phyloP scores from a whole-genome alignment of 768 basidiomycete genomes.

The Mycena alexandri region DNA sequence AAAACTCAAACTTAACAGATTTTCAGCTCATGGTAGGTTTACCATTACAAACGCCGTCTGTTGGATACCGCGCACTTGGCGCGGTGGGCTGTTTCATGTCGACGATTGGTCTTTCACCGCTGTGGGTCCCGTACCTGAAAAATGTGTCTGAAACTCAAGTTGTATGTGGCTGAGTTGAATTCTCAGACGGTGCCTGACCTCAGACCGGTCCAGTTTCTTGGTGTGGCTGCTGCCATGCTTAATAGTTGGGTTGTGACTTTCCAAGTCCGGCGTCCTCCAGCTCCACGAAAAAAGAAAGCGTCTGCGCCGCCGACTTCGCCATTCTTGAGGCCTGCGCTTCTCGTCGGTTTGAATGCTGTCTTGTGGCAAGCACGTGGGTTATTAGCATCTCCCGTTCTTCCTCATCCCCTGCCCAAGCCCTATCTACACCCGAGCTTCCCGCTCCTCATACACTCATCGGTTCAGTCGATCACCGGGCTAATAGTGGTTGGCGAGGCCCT shows the following conservation, averaged over 20 bases:
- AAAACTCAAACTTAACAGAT: slow-evolving; percentile 6
- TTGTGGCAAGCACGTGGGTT: slow-evolving; percentile 53
- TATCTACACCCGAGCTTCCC: slow-evolving; percentile 67
- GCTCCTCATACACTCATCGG: slow-evolving; percentile 76
- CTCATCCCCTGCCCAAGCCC: slow-evolving; percentile 62
- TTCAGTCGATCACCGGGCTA: slow-evolving; percentile 81
- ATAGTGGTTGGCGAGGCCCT: slow-evolving; percentile 85
- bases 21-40: not conserved
- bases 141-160: slow-evolving; percentile 56
- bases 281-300: slow-evolving; percentile 38
- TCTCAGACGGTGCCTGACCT: not conserved
- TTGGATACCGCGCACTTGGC: slow-evolving; percentile 25
- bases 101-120: slow-evolving; percentile 15
- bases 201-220: slow-evolving; percentile 33
- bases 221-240: slow-evolving; percentile 35
- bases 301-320: slow-evolving; percentile 29
- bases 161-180: slow-evolving; percentile 43
- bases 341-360: slow-evolving; percentile 49
- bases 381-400: slow-evolving; percentile 69
- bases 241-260: slow-evolving; percentile 33
- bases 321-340: slow-evolving; percentile 39
- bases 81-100: slow-evolving; percentile 20
- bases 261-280: slow-evolving; percentile 21
- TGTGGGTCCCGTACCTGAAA: slow-evolving; percentile 45
- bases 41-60: slow-evolving; percentile 35